Evolutionary conservation across 495 filamentous ascomycete species (phyloP).

Genomic region (Evernia prunastri): DNA sequence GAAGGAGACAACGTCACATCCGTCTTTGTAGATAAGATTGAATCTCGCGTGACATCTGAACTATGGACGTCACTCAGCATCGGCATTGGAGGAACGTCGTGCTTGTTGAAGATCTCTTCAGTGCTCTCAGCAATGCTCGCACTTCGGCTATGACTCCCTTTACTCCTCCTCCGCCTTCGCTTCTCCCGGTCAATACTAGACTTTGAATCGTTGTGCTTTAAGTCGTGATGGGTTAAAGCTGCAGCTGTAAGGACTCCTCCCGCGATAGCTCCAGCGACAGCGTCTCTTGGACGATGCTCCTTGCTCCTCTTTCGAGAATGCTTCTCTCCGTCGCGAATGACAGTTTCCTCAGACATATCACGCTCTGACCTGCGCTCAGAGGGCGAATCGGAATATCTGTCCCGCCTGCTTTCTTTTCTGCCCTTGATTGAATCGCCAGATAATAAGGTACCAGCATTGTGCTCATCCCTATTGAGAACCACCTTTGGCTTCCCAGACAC

Average conservation of each 20-base stretch:
- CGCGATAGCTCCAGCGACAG: slow-evolving; percentile 48
- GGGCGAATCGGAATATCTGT: slow-evolving; percentile 37
- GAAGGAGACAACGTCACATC: slow-evolving; percentile 48
- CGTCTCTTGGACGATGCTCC: slow-evolving; percentile 45
- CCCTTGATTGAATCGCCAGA: slow-evolving; percentile 49
- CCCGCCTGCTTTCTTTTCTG: slow-evolving; percentile 42
- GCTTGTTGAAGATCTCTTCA: slow-evolving; percentile 55
- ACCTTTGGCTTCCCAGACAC: slow-evolving; percentile 57
- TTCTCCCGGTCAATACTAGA: slow-evolving; percentile 51
- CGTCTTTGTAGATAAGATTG: slow-evolving; percentile 77
- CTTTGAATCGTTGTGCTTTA: slow-evolving; percentile 59
- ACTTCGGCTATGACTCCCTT: slow-evolving; percentile 49
- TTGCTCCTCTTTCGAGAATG: slow-evolving; percentile 54
- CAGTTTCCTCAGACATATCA: slow-evolving; percentile 42
- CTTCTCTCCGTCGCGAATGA: slow-evolving; percentile 48
- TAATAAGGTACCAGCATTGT: slow-evolving; percentile 52
- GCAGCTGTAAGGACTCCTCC: slow-evolving; percentile 55
- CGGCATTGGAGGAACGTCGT: slow-evolving; percentile 71
- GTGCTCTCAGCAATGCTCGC: slow-evolving; percentile 52
- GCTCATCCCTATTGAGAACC: slow-evolving; percentile 54
- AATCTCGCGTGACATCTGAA: slow-evolving; percentile 82
- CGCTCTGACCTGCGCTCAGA: slow-evolving; percentile 41
- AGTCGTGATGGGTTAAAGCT: slow-evolving; percentile 58
- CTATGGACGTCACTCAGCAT: slow-evolving; percentile 74
- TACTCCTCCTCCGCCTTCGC: slow-evolving; percentile 40